A percentile compares a stretch with the other conserved stretches of the same genome.
phyloP scores from a whole-genome alignment of 495 filamentous ascomycete species.

The Podospora bellae-mahoneyi region DNA sequence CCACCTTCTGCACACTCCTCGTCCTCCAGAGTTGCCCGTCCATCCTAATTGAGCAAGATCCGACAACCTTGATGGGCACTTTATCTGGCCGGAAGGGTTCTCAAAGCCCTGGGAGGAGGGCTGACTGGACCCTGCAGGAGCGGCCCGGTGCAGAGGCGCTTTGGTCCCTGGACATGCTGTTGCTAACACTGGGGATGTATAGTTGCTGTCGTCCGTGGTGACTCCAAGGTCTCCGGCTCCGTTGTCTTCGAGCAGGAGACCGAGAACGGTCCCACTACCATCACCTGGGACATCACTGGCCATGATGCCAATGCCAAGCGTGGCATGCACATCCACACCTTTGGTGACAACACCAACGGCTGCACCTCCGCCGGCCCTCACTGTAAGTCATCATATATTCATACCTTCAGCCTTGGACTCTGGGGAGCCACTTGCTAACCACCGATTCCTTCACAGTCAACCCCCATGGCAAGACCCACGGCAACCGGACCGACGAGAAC shows the following conservation, averaged over 20 bases:
- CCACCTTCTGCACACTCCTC: conserved; percentile 23
- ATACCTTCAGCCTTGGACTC: background rate
- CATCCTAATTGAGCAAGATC: conserved; percentile 2
- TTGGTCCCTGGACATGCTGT: conserved; percentile 11
- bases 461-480: conserved; percentile 87
- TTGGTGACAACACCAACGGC: conserved; percentile 99
- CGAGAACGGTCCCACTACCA: conserved; percentile 75
- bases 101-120: conserved; percentile 2
- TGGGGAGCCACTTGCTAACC: background rate
- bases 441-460: conserved; percentile 64
- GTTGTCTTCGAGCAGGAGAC: conserved; percentile 90
- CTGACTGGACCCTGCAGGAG: conserved; percentile 15
- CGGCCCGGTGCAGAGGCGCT: background rate
- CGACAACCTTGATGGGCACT: conserved; percentile 34
- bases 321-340: conserved; percentile 97
- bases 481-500: conserved; percentile 72
- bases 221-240: conserved; percentile 86
- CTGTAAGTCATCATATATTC: conserved; percentile 55
- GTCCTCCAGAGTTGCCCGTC: background rate
- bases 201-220: conserved; percentile 97
- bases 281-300: conserved; percentile 89
- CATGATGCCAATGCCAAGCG: conserved; percentile 92
- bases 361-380: conserved; percentile 97
- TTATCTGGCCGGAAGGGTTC: conserved; percentile 1
- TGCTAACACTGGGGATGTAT: conserved; percentile 29